These are phyloP conservation scores for Agaricus subrufescens DNA, from an alignment of 768 basidiomycete genomes.

Conservation along the genomic window DNA sequence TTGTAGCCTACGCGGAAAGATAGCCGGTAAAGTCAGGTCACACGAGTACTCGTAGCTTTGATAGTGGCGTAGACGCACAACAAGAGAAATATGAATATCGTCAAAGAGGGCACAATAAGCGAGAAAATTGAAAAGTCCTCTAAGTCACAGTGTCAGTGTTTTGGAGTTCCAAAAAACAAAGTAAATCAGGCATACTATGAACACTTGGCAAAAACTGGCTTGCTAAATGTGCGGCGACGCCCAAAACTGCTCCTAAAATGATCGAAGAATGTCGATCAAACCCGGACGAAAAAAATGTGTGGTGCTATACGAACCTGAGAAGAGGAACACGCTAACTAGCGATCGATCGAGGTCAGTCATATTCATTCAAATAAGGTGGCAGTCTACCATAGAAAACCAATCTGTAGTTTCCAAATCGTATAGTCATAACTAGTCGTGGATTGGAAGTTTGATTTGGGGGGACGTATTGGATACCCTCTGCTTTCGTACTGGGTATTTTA, in stretches of 20 bases:
- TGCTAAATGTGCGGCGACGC: conserved; percentile 65
- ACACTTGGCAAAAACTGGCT: conserved; percentile 59
- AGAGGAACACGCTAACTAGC: conserved; percentile 38
- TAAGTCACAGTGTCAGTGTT: conserved; percentile 20
- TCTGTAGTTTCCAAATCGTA: conserved; percentile 55
- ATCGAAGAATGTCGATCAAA: not conserved
- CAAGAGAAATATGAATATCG: conserved; percentile 57
- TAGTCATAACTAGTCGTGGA: conserved; percentile 39
- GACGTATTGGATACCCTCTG: no score
- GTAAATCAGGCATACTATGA: conserved; percentile 42
- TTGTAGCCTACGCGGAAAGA: conserved; percentile 44
- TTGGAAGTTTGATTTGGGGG: not conserved
- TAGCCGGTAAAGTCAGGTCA: not conserved
- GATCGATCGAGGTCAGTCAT: not conserved
- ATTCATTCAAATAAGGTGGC: not conserved
- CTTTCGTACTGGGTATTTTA: no score
- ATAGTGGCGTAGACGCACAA: conserved; percentile 34
- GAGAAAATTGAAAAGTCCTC: conserved; percentile 71
- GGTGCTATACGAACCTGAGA: conserved; percentile 33
- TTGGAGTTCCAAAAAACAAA: not conserved
- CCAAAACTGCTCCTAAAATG: conserved; percentile 51
- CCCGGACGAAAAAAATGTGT: not conserved
- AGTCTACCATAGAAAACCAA: conserved; percentile 46
- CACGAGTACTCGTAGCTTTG: not conserved
- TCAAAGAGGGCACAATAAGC: conserved; percentile 58